A percentile compares a stretch with the other conserved stretches of the same genome.
These are phyloP conservation scores for Trametes polyzona DNA, from an alignment of 1,284 basidiomycete species.

Conservation along the genomic window DNA sequence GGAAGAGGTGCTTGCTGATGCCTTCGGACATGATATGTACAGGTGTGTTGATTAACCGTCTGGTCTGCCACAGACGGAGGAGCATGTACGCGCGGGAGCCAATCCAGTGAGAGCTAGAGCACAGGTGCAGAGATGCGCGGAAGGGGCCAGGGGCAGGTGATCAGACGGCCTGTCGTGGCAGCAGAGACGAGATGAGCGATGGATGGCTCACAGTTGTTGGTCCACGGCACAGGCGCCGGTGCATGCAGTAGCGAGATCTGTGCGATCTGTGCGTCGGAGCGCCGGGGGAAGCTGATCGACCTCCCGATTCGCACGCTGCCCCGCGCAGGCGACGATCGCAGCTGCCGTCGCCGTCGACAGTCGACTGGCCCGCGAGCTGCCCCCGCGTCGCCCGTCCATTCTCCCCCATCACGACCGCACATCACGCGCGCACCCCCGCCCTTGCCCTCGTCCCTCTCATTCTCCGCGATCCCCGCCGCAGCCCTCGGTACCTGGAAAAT, in stretches of 20 bases:
- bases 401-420: neutral
- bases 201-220: constrained; percentile 5
- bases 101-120: neutral
- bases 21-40: constrained; percentile 27
- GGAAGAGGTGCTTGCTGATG: constrained; percentile 44
- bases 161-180: neutral
- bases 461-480: constrained; percentile 6
- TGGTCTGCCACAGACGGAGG: constrained; percentile 15
- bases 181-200: neutral
- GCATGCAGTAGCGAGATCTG: neutral
- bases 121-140: neutral
- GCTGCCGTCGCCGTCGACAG: neutral
- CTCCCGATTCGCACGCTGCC: neutral
- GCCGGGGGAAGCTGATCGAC: constrained; percentile 3
- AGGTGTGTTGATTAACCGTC: constrained; percentile 14
- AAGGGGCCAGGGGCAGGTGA: neutral
- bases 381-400: neutral
- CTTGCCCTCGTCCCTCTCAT: neutral
- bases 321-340: neutral
- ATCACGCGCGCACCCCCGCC: neutral
- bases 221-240: constrained; percentile 1
- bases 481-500: neutral
- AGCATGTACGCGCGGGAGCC: constrained; percentile 21
- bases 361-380: constrained; percentile 2
- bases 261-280: constrained; percentile 1